Evolutionary conservation across 2,329 filamentous ascomycete species (phyloP), one percentile per base, ranked within the genome.

Genomic region (Penicillium sp.): DNA sequence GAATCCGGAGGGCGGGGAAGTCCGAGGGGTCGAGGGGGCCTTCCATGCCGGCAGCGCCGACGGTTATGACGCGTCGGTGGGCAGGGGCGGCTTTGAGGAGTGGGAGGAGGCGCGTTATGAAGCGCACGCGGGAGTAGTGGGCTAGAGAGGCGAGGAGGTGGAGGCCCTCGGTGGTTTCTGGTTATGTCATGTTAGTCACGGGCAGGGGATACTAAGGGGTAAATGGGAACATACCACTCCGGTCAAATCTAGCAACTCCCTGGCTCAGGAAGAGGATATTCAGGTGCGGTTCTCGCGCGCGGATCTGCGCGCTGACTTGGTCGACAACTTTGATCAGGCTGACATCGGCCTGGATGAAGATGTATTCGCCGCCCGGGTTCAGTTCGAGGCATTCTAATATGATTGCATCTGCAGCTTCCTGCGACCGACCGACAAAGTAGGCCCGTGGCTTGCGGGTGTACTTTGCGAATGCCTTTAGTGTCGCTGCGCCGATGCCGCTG

Each of bases 71-170:
- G 5, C 60, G 55, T 1, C 54, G 48, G 19, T 52, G 29, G 8
- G 19, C 11, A 11, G 48, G 31, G 2, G 58, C 57, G 17, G 67
- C 69, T 15, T 78, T 76, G 2, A 90, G 76, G 0, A 83, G 79
- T 0, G 87, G 86, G 7, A 88, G 81, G 0, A 90, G 80, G 59
- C 87, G 85, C 52, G 79, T 60, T 13, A 84, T 79, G 65, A 88
- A 84, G 41, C 85, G 84, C 60, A 83, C 79, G 21, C 87, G 86
- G 6, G 83, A 79, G 72, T 88, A 88, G 73, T 84, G 85, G 15
- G 77, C 75, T n/a, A 89, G 76, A 7, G 83, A 78, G 17, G 81
- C 78, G 26, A 82, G 77, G 29, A 80, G 76, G 59, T 85, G 81
- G 1, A 90, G 76, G 3, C 83, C 84, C 71, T 90, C 88, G 0